Base-by-base conservation (phyloP, 345 rosid genomes). In the Acer yangbiense region DNA sequence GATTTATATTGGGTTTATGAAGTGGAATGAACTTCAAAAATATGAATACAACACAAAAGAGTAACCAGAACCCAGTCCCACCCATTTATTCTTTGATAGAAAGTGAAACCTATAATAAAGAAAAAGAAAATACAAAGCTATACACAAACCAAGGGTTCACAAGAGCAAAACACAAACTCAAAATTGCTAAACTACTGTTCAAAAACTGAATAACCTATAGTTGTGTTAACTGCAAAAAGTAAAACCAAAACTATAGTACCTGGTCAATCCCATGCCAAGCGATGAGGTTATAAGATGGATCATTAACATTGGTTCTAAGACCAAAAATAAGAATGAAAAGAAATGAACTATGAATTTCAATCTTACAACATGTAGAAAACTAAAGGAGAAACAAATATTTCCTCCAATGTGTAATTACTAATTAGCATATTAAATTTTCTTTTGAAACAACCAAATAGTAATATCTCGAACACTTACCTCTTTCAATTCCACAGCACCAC, bases 401-500 rank as follows among this genome's bases (percentile, higher is more conserved):
- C 23, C 46, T 4, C 6, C 39, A 35, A 35, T 35, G 6, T 35
- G 39, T 29, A 29, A 29, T 29, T 29, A 25, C 27, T 32, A 32
- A 32, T 32, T 32, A 32, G 35, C 39, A 35, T 35, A 35, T 35
- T 35, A 35, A 35, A 35, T 35, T 35, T 35, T 35, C 39, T 35
- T 35, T 35, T 35, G 39, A 35, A 32, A 4, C 39, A 35, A 35
- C 39, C 39, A 4, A 35, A 43, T 43, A 43, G 46, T 29, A 54
- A 32, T 41, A 23, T 44, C 21, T 63, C 16, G 0, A 55, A 68
- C 14, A 58, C 63, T 76, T 81, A 92, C 98, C 97, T 90, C 96
- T 88, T 93, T 92, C 87, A 95, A 83, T 78, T 95, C 99, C 87
- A 85, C 77, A 52, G 93, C 89, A 79, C 99, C 98, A 81, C 96